Evolutionary conservation across 2,329 filamentous ascomycete species (phyloP).

Genomic region (Fusarium sp.): DNA sequence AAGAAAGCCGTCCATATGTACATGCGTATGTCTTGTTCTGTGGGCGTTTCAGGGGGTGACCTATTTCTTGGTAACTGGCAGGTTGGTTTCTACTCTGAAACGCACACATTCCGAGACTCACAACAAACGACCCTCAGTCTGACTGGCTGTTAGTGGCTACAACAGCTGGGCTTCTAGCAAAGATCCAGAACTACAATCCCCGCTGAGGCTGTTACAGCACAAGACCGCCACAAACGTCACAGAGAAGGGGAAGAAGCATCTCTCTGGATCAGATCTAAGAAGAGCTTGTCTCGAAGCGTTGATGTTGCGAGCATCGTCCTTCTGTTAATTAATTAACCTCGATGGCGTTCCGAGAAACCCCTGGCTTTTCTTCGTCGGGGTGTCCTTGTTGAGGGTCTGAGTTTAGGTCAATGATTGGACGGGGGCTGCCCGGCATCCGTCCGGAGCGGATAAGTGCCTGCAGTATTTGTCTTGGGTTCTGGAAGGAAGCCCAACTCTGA

Average conservation of each 20-base stretch:
- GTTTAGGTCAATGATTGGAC: constrained; percentile 25
- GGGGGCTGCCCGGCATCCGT: constrained; percentile 22
- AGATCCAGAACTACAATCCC: constrained; percentile 1
- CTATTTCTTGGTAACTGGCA: constrained; percentile 31
- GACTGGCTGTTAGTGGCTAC: constrained; percentile 3
- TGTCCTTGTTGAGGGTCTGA: constrained; percentile 17
- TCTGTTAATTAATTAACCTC: constrained; percentile 25
- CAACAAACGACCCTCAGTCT: constrained; percentile 8
- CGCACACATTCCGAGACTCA: constrained; percentile 36
- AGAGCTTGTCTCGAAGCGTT: constrained; percentile 19
- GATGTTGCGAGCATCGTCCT: constrained; percentile 14
- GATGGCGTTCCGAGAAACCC: constrained; percentile 31
- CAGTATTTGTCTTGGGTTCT: constrained; percentile 18
- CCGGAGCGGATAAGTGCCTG: constrained; percentile 35
- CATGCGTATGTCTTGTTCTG: constrained; percentile 1
- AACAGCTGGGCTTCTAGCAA: neutral
- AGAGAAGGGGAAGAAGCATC: constrained; percentile 1
- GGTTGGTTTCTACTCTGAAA: constrained; percentile 45
- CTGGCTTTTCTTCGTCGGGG: constrained; percentile 20
- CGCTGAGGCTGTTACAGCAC: constrained; percentile 4
- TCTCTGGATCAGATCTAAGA: constrained; percentile 5
- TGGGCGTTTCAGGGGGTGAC: constrained; percentile 17
- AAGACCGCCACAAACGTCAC: constrained; percentile 29
- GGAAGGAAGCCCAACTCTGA: constrained; percentile 4
- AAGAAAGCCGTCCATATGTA: no score